Conservation (phyloP, 2,329 filamentous ascomycete species). For the Polytolypa hystricis region DNA sequence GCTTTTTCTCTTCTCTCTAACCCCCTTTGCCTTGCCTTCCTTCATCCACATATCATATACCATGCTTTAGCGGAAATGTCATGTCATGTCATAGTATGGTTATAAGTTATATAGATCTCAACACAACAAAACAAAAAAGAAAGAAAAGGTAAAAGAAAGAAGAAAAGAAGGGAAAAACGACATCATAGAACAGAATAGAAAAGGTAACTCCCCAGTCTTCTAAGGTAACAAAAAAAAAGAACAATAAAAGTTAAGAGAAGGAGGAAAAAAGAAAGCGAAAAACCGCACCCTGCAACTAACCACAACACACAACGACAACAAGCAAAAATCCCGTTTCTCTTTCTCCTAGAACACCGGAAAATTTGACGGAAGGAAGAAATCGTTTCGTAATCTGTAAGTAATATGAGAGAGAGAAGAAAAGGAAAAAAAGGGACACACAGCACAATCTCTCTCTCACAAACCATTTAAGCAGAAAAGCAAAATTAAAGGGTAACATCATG, state of each 20-base stretch:
- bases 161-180: too few relatives aligned
- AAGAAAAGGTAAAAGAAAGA: too few relatives aligned
- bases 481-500: background rate
- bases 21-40: too few relatives aligned
- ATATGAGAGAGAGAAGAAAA: background rate
- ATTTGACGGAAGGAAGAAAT: background rate
- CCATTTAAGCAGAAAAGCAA: background rate
- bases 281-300: background rate
- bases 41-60: too few relatives aligned
- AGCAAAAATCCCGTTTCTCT: background rate
- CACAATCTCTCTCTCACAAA: background rate
- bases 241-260: background rate
- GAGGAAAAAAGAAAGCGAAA: background rate
- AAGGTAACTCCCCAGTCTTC: too few relatives aligned
- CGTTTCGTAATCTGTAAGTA: background rate
- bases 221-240: background rate
- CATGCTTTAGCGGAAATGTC: too few relatives aligned
- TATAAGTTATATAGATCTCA: too few relatives aligned
- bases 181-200: too few relatives aligned
- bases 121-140: too few relatives aligned
- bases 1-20: too few relatives aligned
- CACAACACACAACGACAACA: background rate
- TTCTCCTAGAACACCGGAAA: background rate
- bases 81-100: too few relatives aligned
- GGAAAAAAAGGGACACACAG: background rate